Conservation (phyloP, 2,329 filamentous ascomycete species). For the Hypocreales sp. region DNA sequence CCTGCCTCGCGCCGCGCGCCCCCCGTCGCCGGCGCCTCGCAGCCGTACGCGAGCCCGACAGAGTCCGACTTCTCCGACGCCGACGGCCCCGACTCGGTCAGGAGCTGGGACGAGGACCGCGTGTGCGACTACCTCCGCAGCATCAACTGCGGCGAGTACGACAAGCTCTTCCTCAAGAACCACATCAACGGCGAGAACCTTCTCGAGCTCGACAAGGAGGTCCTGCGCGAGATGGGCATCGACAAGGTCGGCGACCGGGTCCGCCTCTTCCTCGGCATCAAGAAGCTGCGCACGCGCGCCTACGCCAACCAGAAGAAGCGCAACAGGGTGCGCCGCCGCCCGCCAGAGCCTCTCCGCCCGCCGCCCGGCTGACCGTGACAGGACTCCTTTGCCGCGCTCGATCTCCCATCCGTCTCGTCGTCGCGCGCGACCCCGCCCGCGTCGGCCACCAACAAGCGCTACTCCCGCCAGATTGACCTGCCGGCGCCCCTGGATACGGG, state of each 20-base stretch:
- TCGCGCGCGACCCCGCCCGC: constrained; percentile 32
- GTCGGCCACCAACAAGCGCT: constrained; percentile 36
- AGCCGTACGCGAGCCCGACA: constrained; percentile 65
- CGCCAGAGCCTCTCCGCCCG: not conserved
- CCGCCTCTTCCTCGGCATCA: constrained; percentile 73
- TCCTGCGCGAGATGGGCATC: constrained; percentile 94
- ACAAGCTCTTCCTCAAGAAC: constrained; percentile 76
- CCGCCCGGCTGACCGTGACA: constrained; percentile 16
- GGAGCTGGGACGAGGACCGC: constrained; percentile 81
- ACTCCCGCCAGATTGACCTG: constrained; percentile 44
- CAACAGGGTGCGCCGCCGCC: constrained; percentile 51
- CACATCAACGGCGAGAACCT: constrained; percentile 97
- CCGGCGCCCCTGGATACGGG: constrained; percentile 24
- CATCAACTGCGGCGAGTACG: constrained; percentile 90
- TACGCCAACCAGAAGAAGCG: constrained; percentile 68
- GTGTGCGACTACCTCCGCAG: constrained; percentile 83
- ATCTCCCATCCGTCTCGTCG: constrained; percentile 41
- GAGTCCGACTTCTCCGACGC: constrained; percentile 85
- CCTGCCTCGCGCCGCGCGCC: constrained; percentile 36
- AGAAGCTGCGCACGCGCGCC: constrained; percentile 63
- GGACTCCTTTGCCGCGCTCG: constrained; percentile 74
- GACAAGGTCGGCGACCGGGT: constrained; percentile 96
- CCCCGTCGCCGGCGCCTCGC: constrained; percentile 29
- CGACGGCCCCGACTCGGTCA: constrained; percentile 59
- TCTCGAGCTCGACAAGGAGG: constrained; percentile 90